Evolutionary conservation across 2,329 filamentous ascomycete genomes (phyloP).

Genomic region (Fusarium chaquense): DNA sequence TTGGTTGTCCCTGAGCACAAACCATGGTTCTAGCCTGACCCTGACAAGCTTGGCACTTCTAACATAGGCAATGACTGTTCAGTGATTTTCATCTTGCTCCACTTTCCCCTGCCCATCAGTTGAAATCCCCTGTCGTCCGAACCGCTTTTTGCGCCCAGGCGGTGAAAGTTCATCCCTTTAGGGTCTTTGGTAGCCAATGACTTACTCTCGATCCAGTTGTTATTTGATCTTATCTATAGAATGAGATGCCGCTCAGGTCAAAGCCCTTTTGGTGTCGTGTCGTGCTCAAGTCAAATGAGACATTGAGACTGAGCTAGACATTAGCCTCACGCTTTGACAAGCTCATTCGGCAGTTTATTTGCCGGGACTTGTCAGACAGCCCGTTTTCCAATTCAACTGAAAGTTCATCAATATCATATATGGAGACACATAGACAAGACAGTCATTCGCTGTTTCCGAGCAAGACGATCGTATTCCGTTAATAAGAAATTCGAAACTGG

Average conservation of each 20-base stretch:
- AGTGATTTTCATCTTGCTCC: neutral
- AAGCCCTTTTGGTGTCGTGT: neutral
- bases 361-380: neutral
- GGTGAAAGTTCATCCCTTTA: neutral
- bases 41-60: constrained; percentile 1
- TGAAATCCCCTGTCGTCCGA: neutral
- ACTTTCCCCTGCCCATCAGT: constrained; percentile 15
- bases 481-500: neutral
- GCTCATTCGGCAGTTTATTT: neutral
- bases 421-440: no score
- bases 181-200: neutral
- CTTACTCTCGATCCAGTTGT: neutral
- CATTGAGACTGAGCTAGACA: neutral
- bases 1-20: neutral
- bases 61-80: neutral
- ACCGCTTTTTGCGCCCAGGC: constrained; percentile 20
- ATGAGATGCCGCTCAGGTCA: neutral
- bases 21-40: neutral
- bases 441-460: neutral
- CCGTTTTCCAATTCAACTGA: neutral
- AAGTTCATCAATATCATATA: no score
- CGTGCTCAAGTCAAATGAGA: neutral
- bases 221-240: constrained; percentile 2
- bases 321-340: constrained; percentile 2
- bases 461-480: neutral